Conservation (phyloP, 1,284 basidiomycete species). For the Meira nashicola region DNA sequence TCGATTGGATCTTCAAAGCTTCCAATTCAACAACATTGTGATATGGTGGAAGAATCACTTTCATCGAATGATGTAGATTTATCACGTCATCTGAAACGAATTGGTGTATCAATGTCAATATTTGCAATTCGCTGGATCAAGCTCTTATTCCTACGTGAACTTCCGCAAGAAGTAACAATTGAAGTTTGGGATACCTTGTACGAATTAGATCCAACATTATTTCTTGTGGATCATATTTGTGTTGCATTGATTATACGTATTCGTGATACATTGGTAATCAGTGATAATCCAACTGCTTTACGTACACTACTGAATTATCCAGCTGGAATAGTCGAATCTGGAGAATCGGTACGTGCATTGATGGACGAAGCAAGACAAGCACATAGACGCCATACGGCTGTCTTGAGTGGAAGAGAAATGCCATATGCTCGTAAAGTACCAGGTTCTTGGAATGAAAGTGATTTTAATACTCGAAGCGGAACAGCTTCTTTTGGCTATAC, state of each 20-base stretch:
- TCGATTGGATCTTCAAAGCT: constrained; percentile 11
- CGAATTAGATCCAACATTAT: constrained; percentile 23
- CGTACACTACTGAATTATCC: constrained; percentile 37
- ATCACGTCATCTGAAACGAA: constrained; percentile 29
- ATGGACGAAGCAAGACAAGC: constrained; percentile 4
- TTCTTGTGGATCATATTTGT: constrained; percentile 43
- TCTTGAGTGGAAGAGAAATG: not conserved
- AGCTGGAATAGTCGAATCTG: not conserved
- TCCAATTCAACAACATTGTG: constrained; percentile 30
- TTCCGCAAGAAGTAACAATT: constrained; percentile 9
- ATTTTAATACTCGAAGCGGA: too few species aligned
- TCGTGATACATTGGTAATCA: constrained; percentile 34
- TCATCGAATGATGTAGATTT: constrained; percentile 30
- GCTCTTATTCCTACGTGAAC: constrained; percentile 40
- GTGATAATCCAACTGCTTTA: constrained; percentile 35
- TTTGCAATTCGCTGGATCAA: constrained; percentile 47
- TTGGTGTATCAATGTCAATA: constrained; percentile 46
- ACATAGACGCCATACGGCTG: not conserved
- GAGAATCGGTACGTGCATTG: not conserved
- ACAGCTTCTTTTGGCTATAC: not conserved
- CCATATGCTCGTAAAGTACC: not conserved
- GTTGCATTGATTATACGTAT: constrained; percentile 46
- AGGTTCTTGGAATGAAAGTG: not conserved
- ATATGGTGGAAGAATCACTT: constrained; percentile 24
- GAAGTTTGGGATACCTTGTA: constrained; percentile 49